These are phyloP conservation scores for Botryotinia narcissicola DNA, from an alignment of 2,329 filamentous ascomycete species.

Conservation along the genomic window DNA sequence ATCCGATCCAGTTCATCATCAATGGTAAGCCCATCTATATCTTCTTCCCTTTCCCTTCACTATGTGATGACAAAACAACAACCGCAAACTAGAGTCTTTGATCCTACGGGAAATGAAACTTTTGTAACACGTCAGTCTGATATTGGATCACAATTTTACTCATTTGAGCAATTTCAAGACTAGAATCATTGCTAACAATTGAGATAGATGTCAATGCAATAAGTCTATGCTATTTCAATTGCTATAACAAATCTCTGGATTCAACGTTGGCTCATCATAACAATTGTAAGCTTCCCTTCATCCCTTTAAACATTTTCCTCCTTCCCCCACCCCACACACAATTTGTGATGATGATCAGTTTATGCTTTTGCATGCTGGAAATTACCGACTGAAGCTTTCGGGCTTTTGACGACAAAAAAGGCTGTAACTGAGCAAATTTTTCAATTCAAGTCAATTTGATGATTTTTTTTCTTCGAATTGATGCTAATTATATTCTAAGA, in stretches of 20 bases:
- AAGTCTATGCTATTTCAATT: background rate
- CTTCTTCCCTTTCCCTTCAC: conserved; percentile 35
- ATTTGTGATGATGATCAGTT: conserved; percentile 39
- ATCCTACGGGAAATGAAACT: conserved; percentile 81
- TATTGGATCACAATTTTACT: conserved; percentile 31
- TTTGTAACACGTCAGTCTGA: conserved; percentile 94
- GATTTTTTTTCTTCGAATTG: background rate
- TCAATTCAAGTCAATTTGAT: background rate
- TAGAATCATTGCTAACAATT: conserved; percentile 14
- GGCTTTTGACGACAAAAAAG: conserved; percentile 75
- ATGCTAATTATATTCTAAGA: conserved; percentile 19
- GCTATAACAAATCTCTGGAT: background rate
- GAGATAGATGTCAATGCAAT: conserved; percentile 8
- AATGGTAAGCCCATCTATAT: conserved; percentile 30
- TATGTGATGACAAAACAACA: conserved; percentile 76
- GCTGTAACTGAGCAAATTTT: conserved; percentile 71
- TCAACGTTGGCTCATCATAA: background rate
- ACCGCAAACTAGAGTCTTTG: conserved; percentile 99
- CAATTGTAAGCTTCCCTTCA: conserved; percentile 9
- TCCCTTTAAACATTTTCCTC: background rate
- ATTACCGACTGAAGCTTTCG: conserved; percentile 83
- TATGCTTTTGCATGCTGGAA: conserved; percentile 66
- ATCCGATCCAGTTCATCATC: background rate
- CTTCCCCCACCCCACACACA: background rate
- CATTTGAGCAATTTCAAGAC: background rate